Evolutionary conservation across 2,329 filamentous ascomycete species (phyloP).

Genomic region (Sordariomycetes sp.): DNA sequence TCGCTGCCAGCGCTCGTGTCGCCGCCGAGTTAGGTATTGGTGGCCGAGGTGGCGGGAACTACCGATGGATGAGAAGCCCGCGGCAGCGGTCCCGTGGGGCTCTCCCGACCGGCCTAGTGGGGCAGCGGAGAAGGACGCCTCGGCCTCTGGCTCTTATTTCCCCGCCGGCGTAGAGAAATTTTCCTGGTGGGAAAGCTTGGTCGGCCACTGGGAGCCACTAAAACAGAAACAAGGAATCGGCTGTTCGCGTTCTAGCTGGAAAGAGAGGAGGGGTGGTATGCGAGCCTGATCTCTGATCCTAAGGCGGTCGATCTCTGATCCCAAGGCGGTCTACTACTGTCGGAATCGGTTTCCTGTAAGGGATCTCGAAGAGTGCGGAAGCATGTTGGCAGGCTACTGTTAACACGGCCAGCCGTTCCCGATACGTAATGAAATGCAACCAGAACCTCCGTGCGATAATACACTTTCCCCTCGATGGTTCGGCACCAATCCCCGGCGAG

Average conservation of each 20-base stretch:
- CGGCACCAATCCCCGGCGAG: neutral
- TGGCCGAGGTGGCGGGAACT: neutral
- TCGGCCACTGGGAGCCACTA: no score
- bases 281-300: no score
- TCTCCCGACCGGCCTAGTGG: neutral
- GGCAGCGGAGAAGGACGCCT: neutral
- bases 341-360: neutral
- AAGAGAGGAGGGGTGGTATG: no score
- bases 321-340: no score
- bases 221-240: no score
- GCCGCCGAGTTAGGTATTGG: neutral
- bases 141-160: neutral
- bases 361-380: neutral
- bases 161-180: neutral
- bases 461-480: neutral
- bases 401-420: neutral
- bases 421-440: constrained; percentile 5
- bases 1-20: neutral
- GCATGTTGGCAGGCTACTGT: neutral
- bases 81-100: neutral
- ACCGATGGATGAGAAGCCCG: neutral
- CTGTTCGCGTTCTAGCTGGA: no score
- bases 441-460: neutral
- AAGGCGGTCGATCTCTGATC: no score
- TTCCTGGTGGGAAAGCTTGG: no score